Evolutionary conservation across 345 rosid genomes (phyloP).

Genomic region (Eucalyptus cloeziana): DNA sequence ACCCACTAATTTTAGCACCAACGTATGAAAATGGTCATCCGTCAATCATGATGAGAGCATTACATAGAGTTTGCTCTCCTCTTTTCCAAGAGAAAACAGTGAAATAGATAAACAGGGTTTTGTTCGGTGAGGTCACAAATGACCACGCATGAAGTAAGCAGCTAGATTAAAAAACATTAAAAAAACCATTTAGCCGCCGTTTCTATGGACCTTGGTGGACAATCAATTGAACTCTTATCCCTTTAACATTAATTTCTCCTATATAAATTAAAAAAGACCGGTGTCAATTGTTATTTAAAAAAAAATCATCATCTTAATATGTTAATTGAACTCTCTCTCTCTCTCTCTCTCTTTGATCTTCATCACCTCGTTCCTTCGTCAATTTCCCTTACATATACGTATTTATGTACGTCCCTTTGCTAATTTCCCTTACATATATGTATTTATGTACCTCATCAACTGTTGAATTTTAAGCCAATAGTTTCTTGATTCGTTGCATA

Average conservation of each 20-base stretch:
- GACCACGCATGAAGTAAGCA: neutral
- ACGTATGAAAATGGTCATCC: neutral
- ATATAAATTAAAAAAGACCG: neutral
- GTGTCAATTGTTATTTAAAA: neutral
- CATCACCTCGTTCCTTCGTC: neutral
- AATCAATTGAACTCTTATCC: neutral
- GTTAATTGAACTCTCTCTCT: neutral
- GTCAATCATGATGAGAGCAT: neutral
- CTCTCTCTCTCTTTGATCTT: neutral
- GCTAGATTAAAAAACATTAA: no score
- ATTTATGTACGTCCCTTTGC: neutral
- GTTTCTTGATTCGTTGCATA: neutral
- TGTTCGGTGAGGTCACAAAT: neutral
- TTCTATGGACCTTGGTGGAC: neutral
- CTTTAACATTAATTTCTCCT: neutral
- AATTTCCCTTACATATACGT: neutral
- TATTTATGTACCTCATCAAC: neutral
- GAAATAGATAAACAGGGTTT: neutral
- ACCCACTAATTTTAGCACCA: neutral
- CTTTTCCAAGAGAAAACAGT: neutral
- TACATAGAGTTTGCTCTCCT: neutral
- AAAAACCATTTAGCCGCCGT: neutral
- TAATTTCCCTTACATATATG: neutral
- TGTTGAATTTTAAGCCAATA: neutral
- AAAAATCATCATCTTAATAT: neutral